A percentile compares a stretch with the other conserved stretches of the same genome.
Evolutionary conservation across 1,284 basidiomycete species (phyloP).

Genomic region (Agaricales sp.): DNA sequence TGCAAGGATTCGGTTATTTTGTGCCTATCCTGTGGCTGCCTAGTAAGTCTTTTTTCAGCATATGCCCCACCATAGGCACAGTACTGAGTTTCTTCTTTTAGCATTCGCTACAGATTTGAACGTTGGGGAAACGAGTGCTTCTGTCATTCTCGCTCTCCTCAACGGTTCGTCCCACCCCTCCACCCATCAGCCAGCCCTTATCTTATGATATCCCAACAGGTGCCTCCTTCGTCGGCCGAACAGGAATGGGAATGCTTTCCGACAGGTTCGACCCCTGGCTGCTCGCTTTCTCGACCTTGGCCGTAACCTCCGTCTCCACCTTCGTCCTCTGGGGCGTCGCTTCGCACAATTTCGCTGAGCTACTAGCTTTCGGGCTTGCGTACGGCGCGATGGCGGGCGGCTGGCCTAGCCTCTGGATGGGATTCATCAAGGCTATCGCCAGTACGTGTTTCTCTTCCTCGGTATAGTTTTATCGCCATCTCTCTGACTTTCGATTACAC

Average conservation of each 20-base stretch:
- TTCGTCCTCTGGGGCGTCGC: constrained; percentile 30
- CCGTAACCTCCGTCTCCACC: constrained; percentile 19
- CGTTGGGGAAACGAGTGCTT: constrained; percentile 15
- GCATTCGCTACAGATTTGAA: constrained; percentile 21
- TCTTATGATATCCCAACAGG: too few relatives aligned
- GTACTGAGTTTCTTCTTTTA: constrained; percentile 7
- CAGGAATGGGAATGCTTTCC: constrained; percentile 23
- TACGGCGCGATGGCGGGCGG: constrained; percentile 26
- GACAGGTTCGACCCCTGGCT: constrained; percentile 26
- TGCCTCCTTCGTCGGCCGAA: constrained; percentile 21
- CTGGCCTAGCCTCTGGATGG: constrained; percentile 25
- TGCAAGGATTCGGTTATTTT: constrained; percentile 16
- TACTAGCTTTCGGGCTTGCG: constrained; percentile 22
- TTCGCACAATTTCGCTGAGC: constrained; percentile 21
- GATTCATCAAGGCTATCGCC: constrained; percentile 21
- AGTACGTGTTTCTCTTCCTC: too few relatives aligned
- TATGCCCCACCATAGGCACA: too few relatives aligned
- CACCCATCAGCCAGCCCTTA: not conserved
- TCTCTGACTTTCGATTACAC: not conserved
- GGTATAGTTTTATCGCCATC: constrained; percentile 1
- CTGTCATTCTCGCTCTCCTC: constrained; percentile 18
- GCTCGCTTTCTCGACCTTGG: constrained; percentile 20
- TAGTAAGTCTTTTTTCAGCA: constrained; percentile 9
- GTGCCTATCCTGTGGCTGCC: constrained; percentile 15
- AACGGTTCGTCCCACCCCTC: too few relatives aligned